Percentiles rank a stretch among this genome's conserved stretches.
Conservation (phyloP, 352 stramenopile genomes). For the Thraustotheca clavata region DNA sequence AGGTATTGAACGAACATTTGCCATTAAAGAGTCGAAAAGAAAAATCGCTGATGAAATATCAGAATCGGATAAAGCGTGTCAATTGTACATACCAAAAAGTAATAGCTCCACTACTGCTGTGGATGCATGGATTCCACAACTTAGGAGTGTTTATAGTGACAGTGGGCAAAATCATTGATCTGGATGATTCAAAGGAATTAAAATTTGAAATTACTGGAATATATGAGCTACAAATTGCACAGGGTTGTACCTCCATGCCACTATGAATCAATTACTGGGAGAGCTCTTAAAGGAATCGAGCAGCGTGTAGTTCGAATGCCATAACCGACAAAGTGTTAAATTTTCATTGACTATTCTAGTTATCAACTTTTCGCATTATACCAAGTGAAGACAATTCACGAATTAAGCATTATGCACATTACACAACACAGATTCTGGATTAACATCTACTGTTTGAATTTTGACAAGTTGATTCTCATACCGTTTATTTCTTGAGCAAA, state of each 20-base stretch:
- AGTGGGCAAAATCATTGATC: conserved; percentile 25
- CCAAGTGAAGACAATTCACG: too few species aligned
- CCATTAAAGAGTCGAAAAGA: neutral
- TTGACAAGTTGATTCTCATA: too few species aligned
- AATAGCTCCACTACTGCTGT: conserved; percentile 29
- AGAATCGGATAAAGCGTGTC: conserved; percentile 17
- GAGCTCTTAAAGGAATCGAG: conserved; percentile 25
- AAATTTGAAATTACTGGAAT: conserved; percentile 28
- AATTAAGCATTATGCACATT: too few species aligned
- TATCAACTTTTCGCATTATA: too few species aligned
- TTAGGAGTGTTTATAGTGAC: conserved; percentile 32
- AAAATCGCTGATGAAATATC: neutral
- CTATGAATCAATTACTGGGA: conserved; percentile 30
- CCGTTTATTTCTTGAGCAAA: too few species aligned
- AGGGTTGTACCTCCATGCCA: conserved; percentile 32
- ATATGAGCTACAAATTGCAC: conserved; percentile 27
- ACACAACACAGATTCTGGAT: too few species aligned
- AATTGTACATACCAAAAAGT: conserved; percentile 28
- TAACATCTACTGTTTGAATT: too few species aligned
- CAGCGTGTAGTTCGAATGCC: conserved; percentile 29
- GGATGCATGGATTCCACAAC: conserved; percentile 27
- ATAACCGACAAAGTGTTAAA: too few species aligned
- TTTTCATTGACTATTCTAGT: too few species aligned
- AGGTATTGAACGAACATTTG: neutral
- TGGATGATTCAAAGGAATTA: conserved; percentile 25